A percentile compares a stretch with the other conserved stretches of the same genome.
These are phyloP conservation scores for Polyplosphaeria fusca DNA, from an alignment of 495 filamentous ascomycete genomes.

Conservation along the genomic window DNA sequence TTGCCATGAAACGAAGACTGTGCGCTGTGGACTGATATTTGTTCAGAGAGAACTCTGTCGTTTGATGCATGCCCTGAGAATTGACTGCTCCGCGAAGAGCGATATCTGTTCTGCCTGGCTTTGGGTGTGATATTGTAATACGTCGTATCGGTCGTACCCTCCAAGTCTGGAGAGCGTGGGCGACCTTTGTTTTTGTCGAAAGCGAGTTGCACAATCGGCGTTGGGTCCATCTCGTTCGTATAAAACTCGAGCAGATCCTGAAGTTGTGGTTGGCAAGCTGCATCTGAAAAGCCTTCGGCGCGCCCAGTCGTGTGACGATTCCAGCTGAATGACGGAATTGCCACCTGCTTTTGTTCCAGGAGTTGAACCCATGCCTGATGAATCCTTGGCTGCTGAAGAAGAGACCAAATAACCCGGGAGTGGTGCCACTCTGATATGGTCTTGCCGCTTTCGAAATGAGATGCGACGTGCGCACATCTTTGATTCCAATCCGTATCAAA, in stretches of 20 bases:
- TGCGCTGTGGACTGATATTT: no score
- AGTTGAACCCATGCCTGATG: not conserved
- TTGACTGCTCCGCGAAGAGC: not conserved
- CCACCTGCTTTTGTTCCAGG: not conserved
- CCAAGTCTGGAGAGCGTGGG: not conserved
- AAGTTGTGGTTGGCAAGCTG: slow-evolving; percentile 6
- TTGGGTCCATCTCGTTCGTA: not conserved
- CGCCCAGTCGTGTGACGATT: slow-evolving; percentile 9
- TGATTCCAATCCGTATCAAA: slow-evolving; percentile 17
- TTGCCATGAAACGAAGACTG: no score
- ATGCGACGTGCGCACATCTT: slow-evolving; percentile 17
- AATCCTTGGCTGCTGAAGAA: slow-evolving; percentile 9
- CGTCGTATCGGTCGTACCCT: not conserved
- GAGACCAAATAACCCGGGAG: slow-evolving; percentile 18
- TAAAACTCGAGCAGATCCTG: slow-evolving; percentile 26
- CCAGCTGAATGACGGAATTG: slow-evolving; percentile 2
- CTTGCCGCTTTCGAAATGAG: slow-evolving; percentile 15
- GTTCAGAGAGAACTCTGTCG: no score
- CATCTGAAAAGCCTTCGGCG: slow-evolving; percentile 22
- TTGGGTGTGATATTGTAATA: not conserved
- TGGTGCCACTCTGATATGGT: slow-evolving; percentile 17
- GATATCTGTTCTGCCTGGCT: not conserved
- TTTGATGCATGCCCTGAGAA: not conserved
- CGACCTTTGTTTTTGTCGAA: slow-evolving; percentile 1
- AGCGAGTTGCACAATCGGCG: slow-evolving; percentile 2